Percentiles rank a stretch among this genome's conserved stretches.
Conservation (phyloP, 2,329 filamentous ascomycete genomes). For the Verticillium albo-atrum region DNA sequence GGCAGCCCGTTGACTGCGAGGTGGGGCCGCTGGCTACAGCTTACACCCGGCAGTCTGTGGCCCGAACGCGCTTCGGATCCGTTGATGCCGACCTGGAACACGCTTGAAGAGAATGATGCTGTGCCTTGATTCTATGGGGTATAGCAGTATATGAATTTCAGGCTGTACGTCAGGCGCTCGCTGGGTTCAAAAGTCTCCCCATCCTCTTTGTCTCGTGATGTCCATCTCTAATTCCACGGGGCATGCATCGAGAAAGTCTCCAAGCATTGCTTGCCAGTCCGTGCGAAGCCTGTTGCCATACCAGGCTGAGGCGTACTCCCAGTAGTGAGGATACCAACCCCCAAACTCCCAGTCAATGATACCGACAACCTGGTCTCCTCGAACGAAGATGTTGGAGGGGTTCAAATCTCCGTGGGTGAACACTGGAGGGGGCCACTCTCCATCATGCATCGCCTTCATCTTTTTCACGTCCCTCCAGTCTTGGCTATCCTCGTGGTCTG, state of each 20-base stretch:
- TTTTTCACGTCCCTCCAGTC: constrained; percentile 22
- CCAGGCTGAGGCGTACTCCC: constrained; percentile 26
- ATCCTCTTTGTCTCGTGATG: too few species aligned
- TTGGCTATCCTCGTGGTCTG: constrained; percentile 9
- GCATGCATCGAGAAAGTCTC: constrained; percentile 29
- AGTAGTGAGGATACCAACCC: constrained; percentile 27
- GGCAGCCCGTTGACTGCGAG: too few species aligned
- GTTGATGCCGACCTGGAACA: too few species aligned
- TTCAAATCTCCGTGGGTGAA: constrained; percentile 45
- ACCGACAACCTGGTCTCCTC: constrained; percentile 34
- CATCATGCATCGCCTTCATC: constrained; percentile 30
- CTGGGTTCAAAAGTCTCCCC: too few species aligned
- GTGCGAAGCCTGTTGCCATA: constrained; percentile 14
- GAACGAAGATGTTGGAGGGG: constrained; percentile 35
- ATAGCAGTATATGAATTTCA: too few species aligned
- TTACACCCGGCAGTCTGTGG: too few species aligned
- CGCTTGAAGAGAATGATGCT: too few species aligned
- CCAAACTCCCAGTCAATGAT: constrained; percentile 33
- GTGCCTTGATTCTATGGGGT: too few species aligned
- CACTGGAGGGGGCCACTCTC: constrained; percentile 26
- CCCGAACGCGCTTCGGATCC: too few species aligned
- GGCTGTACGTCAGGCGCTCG: too few species aligned
- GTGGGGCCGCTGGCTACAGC: too few species aligned
- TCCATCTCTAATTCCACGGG: constrained; percentile 36
- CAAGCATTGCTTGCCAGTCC: constrained; percentile 30